Conservation (phyloP, 2,329 filamentous ascomycete species). For the Pyrenophora teres region DNA sequence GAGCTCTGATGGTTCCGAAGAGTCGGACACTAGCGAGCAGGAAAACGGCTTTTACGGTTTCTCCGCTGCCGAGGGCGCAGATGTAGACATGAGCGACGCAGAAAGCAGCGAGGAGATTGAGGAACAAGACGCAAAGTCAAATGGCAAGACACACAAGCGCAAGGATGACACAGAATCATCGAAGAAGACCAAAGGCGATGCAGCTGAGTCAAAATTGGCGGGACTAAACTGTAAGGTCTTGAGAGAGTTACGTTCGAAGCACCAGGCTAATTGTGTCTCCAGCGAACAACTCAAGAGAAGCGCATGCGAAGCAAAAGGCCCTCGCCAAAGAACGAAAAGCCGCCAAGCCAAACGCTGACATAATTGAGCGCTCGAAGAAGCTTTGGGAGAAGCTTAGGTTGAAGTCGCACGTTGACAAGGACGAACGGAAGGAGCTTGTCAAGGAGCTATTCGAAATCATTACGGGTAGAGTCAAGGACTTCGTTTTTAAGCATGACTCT, state of each 20-base stretch:
- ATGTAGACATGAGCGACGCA: conserved; percentile 29
- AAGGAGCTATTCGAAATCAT: conserved; percentile 90
- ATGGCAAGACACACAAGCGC: conserved; percentile 28
- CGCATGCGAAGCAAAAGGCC: conserved; percentile 90
- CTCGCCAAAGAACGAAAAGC: conserved; percentile 87
- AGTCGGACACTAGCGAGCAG: conserved; percentile 45
- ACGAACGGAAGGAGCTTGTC: conserved; percentile 84
- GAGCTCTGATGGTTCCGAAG: conserved; percentile 38
- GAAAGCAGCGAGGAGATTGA: conserved; percentile 22
- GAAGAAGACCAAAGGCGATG: conserved; percentile 28
- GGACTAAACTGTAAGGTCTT: conserved; percentile 33
- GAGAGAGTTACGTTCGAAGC: background rate
- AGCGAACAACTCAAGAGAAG: conserved; percentile 79
- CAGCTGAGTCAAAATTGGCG: conserved; percentile 29
- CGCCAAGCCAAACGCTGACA: conserved; percentile 89
- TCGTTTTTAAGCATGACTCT: conserved; percentile 97
- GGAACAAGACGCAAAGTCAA: conserved; percentile 18
- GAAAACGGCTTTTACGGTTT: conserved; percentile 46
- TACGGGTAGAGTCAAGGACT: conserved; percentile 88
- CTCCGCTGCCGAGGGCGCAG: conserved; percentile 36
- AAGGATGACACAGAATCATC: conserved; percentile 28
- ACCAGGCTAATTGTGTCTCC: conserved; percentile 17
- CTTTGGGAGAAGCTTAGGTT: conserved; percentile 92
- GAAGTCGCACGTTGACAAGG: conserved; percentile 89
- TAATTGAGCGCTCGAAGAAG: conserved; percentile 88